These are phyloP conservation scores for Tricholoma hemisulphureum DNA, from an alignment of 768 basidiomycete genomes.

Conservation along the genomic window DNA sequence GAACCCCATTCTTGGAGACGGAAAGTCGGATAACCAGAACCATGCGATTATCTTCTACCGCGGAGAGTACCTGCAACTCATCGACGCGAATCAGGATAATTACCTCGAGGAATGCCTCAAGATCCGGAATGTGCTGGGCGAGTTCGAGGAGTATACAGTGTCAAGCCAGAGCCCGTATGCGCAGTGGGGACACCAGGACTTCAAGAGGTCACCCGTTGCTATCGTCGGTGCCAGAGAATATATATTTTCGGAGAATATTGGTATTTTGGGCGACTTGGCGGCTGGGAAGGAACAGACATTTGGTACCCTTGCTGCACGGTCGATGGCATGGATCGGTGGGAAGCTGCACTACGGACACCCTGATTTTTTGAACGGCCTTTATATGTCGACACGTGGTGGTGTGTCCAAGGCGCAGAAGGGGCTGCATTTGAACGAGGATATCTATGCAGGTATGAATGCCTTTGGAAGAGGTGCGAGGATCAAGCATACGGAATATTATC, in stretches of 20 bases:
- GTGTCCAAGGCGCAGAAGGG: constrained; percentile 99
- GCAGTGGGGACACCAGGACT: constrained; percentile 85
- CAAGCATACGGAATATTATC: constrained; percentile 99
- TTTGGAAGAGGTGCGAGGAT: constrained; percentile 95
- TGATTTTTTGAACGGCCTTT: constrained; percentile 96
- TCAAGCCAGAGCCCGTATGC: constrained; percentile 91
- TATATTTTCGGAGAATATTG: constrained; percentile 99
- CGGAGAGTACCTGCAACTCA: constrained; percentile 98
- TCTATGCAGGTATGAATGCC: constrained; percentile 98
- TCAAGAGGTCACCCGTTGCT: constrained; percentile 85
- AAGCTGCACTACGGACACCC: constrained; percentile 99
- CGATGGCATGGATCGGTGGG: constrained; percentile 96
- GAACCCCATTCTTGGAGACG: constrained; percentile 98
- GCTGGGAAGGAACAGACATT: constrained; percentile 99
- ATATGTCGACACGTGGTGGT: constrained; percentile 98
- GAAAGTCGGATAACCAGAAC: constrained; percentile 99
- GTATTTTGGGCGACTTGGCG: constrained; percentile 96
- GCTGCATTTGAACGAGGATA: constrained; percentile 98
- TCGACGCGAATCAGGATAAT: constrained; percentile 99
- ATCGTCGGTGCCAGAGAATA: constrained; percentile 99
- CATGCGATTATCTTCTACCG: constrained; percentile 99
- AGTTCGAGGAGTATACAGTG: constrained; percentile 91
- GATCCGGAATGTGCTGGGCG: constrained; percentile 96
- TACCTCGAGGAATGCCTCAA: constrained; percentile 99
- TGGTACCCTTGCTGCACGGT: constrained; percentile 93